phyloP scores from a whole-genome alignment of 352 stramenopile species.

The Pythium graminicola region DNA sequence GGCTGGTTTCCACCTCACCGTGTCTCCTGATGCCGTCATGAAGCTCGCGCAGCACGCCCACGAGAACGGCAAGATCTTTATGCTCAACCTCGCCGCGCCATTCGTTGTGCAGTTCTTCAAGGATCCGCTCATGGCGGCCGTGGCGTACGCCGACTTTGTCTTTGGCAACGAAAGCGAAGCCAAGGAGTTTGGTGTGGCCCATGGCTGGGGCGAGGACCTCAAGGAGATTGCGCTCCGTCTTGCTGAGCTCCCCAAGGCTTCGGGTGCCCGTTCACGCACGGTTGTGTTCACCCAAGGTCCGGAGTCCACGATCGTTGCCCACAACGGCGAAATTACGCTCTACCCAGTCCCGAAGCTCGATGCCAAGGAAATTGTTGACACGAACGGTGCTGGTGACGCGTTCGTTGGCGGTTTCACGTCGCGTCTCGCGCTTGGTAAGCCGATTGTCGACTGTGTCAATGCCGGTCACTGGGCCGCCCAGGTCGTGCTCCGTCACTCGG shows the following conservation, averaged over 20 bases:
- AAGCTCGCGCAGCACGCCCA: slow-evolving; percentile 90
- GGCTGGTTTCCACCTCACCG: slow-evolving; percentile 98
- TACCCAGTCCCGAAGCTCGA: slow-evolving; percentile 90
- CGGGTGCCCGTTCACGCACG: slow-evolving; percentile 83
- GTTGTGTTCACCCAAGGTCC: slow-evolving; percentile 98
- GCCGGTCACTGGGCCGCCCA: slow-evolving; percentile 96
- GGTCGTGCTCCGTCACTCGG: slow-evolving; percentile 96
- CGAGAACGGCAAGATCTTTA: slow-evolving; percentile 92
- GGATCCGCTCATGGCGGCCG: slow-evolving; percentile 90
- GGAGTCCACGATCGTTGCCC: slow-evolving; percentile 94
- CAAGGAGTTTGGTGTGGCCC: slow-evolving; percentile 88
- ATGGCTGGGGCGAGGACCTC: slow-evolving; percentile 88
- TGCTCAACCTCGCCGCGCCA: slow-evolving; percentile 97
- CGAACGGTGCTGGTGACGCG: slow-evolving; percentile 97
- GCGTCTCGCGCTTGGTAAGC: slow-evolving; percentile 79
- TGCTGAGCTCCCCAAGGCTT: slow-evolving; percentile 91
- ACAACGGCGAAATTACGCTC: slow-evolving; percentile 87
- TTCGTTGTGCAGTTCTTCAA: slow-evolving; percentile 99
- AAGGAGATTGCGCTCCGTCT: slow-evolving; percentile 91
- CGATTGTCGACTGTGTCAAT: slow-evolving; percentile 92
- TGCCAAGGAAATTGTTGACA: slow-evolving; percentile 95
- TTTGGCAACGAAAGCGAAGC: slow-evolving; percentile 99
- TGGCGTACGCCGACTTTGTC: slow-evolving; percentile 97
- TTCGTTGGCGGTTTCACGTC: slow-evolving; percentile 99
- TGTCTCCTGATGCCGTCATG: slow-evolving; percentile 92